phyloP scores from a whole-genome alignment of 164 flowering plant genomes.

The Vitis cinerea region DNA sequence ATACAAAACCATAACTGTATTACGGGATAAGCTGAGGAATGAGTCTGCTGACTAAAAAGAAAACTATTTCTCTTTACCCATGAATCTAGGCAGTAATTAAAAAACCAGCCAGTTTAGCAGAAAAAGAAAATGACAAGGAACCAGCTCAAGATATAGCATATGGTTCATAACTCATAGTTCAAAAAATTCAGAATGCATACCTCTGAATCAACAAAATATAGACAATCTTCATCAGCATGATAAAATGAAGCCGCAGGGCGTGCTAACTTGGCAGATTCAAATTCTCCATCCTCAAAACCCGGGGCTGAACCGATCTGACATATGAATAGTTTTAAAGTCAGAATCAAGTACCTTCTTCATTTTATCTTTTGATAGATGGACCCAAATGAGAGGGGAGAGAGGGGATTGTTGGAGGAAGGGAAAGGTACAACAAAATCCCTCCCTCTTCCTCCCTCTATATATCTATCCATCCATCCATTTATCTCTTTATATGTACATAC shows the following conservation, averaged over 20 bases:
- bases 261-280: constrained; percentile 70
- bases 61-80: no score
- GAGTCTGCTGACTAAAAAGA: no score
- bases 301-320: constrained; percentile 95
- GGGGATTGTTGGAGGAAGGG: no score
- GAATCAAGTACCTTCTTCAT: neutral
- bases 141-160: neutral
- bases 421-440: no score
- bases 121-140: neutral
- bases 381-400: no score
- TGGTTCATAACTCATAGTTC: neutral
- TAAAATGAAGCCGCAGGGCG: constrained; percentile 88
- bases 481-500: no score
- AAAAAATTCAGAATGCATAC: constrained; percentile 32
- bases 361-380: neutral
- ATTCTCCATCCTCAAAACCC: constrained; percentile 97
- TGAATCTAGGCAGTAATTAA: no score
- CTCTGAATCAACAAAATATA: constrained; percentile 93
- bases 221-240: constrained; percentile 53
- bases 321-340: constrained; percentile 18
- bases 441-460: no score
- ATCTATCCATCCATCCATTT: no score
- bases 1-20: no score
- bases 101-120: no score
- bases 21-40: no score